Percentiles rank a stretch among this genome's conserved stretches.
Evolutionary conservation across 306 rosid species (phyloP).

Genomic region (Vigna unguiculata): DNA sequence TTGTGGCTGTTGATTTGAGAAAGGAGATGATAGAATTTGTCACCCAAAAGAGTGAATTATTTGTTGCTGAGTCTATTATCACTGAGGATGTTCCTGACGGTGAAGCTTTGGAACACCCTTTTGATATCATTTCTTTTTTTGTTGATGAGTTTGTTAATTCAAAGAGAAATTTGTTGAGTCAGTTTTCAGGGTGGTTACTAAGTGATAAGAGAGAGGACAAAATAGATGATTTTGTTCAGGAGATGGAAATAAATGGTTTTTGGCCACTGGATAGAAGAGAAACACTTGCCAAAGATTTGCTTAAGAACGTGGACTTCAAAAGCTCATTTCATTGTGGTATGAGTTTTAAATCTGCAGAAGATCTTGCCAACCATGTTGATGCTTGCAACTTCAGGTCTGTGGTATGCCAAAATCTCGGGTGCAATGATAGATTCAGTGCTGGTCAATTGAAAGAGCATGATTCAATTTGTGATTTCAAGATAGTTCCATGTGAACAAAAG

Average conservation of each 20-base stretch:
- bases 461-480: constrained; percentile 73
- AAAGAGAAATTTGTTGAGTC: constrained; percentile 75
- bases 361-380: constrained; percentile 59
- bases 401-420: constrained; percentile 66
- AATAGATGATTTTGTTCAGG: constrained; percentile 86
- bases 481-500: constrained; percentile 82
- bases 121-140: constrained; percentile 69
- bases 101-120: constrained; percentile 66
- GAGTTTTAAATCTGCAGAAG: constrained; percentile 57
- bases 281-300: constrained; percentile 49
- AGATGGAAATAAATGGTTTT: constrained; percentile 74
- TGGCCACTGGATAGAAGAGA: constrained; percentile 77
- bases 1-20: constrained; percentile 75
- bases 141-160: constrained; percentile 74
- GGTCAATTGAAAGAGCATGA: constrained; percentile 70
- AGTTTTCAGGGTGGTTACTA: constrained; percentile 81
- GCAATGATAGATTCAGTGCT: constrained; percentile 63
- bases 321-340: constrained; percentile 63
- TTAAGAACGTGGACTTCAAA: constrained; percentile 78
- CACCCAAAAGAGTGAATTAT: constrained; percentile 73
- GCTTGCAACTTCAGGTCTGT: constrained; percentile 63
- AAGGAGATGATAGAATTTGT: constrained; percentile 79
- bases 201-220: constrained; percentile 90
- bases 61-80: constrained; percentile 72
- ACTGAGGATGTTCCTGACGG: constrained; percentile 60